phyloP scores from a whole-genome alignment of 2,329 filamentous ascomycete species.

The Chaetomium sp. region DNA sequence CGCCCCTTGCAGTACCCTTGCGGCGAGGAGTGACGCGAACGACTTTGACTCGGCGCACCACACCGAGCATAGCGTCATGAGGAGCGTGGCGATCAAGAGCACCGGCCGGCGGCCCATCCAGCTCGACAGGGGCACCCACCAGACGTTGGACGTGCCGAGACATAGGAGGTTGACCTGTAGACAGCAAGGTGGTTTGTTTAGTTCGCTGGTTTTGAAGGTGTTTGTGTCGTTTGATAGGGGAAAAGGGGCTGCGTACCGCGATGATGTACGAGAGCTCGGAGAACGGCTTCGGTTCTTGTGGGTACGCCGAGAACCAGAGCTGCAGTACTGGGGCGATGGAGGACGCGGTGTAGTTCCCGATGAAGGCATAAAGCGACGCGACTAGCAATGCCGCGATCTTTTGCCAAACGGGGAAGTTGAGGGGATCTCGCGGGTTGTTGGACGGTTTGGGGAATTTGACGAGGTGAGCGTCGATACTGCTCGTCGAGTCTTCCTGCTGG shows the following conservation, averaged over 20 bases:
- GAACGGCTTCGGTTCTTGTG: slow-evolving; percentile 5
- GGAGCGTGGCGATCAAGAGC: slow-evolving; percentile 14
- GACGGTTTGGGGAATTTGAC: slow-evolving; percentile 14
- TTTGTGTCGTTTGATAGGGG: not conserved
- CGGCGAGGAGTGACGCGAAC: slow-evolving; percentile 10
- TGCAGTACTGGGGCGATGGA: slow-evolving; percentile 13
- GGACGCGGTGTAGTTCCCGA: slow-evolving; percentile 9
- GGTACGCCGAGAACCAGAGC: slow-evolving; percentile 8
- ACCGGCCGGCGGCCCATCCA: slow-evolving; percentile 18
- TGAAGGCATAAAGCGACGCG: slow-evolving; percentile 13
- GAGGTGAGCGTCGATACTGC: not conserved
- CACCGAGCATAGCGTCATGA: slow-evolving; percentile 18
- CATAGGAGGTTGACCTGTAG: slow-evolving; percentile 9
- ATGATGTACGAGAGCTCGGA: slow-evolving; percentile 14
- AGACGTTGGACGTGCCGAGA: slow-evolving; percentile 16
- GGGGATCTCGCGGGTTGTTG: slow-evolving; percentile 11
- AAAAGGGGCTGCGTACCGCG: not conserved
- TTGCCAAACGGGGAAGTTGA: slow-evolving; percentile 13
- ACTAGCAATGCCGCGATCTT: slow-evolving; percentile 1
- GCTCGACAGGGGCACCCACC: slow-evolving; percentile 22
- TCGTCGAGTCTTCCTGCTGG: not conserved
- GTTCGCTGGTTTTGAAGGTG: not conserved
- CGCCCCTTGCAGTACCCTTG: slow-evolving; percentile 3
- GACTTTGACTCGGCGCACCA: slow-evolving; percentile 6
- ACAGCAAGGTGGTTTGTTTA: not conserved